Evolutionary conservation across 2,329 filamentous ascomycete species (phyloP).

Genomic region (Westerdykella ornata): DNA sequence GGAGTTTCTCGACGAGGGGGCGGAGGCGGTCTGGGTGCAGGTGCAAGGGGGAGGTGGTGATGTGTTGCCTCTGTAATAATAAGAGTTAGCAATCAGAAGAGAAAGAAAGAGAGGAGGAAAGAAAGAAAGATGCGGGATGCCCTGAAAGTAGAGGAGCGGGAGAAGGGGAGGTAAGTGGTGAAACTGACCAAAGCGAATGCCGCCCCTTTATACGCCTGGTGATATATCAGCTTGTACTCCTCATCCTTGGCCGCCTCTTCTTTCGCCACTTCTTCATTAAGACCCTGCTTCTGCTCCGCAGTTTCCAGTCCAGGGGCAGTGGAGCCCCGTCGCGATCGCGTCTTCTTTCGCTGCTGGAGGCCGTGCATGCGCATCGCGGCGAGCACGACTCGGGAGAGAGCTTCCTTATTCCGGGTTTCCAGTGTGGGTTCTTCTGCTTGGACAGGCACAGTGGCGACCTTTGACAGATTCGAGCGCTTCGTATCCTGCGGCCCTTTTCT

Average conservation of each 20-base stretch:
- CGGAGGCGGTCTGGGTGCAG: constrained; percentile 40
- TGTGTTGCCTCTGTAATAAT: constrained; percentile 34
- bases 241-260: constrained; percentile 40
- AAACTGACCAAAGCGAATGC: constrained; percentile 41
- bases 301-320: constrained; percentile 14
- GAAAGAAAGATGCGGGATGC: too few relatives aligned
- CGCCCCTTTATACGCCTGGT: constrained; percentile 46
- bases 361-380: constrained; percentile 50
- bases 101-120: too few relatives aligned
- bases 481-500: constrained; percentile 23
- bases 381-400: constrained; percentile 46
- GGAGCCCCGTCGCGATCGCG: constrained; percentile 21
- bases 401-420: constrained; percentile 45
- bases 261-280: constrained; percentile 11
- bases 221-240: constrained; percentile 49
- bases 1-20: constrained; percentile 44
- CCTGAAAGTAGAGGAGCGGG: too few relatives aligned
- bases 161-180: too few relatives aligned
- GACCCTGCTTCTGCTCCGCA: constrained; percentile 6
- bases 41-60: constrained; percentile 33
- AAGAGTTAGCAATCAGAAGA: too few relatives aligned
- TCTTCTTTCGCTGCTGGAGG: constrained; percentile 40
- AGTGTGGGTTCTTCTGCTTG: constrained; percentile 29
- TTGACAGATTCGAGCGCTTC: constrained; percentile 30
- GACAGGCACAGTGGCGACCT: constrained; percentile 28